phyloP scores from a whole-genome alignment of 768 basidiomycete genomes.

The Sistotremastrum suecicum region DNA sequence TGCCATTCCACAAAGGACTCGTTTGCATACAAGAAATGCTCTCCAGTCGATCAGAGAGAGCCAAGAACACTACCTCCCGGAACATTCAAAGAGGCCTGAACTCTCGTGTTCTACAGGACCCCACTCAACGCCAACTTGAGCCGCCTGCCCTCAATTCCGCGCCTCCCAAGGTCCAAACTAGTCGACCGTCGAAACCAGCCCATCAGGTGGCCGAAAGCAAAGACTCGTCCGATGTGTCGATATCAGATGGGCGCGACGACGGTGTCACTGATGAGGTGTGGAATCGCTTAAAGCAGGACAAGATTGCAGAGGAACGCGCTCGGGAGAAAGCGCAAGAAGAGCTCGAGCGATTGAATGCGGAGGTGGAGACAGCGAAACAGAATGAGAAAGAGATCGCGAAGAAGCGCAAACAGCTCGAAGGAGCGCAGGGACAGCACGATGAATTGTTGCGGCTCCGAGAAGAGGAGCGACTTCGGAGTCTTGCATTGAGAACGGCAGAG shows the following conservation, averaged over 20 bases:
- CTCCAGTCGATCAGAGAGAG: constrained; percentile 2
- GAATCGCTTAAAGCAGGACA: constrained; percentile 31
- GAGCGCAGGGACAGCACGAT: constrained; percentile 14
- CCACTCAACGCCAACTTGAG: not conserved
- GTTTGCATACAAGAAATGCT: constrained; percentile 12
- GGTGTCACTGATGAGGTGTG: constrained; percentile 41
- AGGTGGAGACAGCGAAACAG: constrained; percentile 4
- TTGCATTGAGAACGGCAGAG: constrained; percentile 14
- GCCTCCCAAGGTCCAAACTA: not conserved
- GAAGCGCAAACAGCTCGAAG: constrained; percentile 13
- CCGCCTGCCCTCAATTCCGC: not conserved
- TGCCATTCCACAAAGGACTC: constrained; percentile 18
- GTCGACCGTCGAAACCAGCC: not conserved
- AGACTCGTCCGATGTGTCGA: not conserved
- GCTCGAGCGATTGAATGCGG: constrained; percentile 1
- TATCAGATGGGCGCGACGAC: constrained; percentile 23
- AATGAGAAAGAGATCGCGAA: constrained; percentile 12
- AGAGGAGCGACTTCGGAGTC: constrained; percentile 16
- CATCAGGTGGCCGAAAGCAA: not conserved
- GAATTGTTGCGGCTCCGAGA: constrained; percentile 15
- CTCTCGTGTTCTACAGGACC: not conserved
- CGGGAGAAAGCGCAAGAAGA: constrained; percentile 13
- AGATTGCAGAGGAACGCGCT: constrained; percentile 17
- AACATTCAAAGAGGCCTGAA: not conserved
- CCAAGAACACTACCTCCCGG: not conserved